Evolutionary conservation across 2,329 filamentous ascomycete species (phyloP), one percentile per base, ranked within the genome.

Genomic region (Lecanicillium sp.): DNA sequence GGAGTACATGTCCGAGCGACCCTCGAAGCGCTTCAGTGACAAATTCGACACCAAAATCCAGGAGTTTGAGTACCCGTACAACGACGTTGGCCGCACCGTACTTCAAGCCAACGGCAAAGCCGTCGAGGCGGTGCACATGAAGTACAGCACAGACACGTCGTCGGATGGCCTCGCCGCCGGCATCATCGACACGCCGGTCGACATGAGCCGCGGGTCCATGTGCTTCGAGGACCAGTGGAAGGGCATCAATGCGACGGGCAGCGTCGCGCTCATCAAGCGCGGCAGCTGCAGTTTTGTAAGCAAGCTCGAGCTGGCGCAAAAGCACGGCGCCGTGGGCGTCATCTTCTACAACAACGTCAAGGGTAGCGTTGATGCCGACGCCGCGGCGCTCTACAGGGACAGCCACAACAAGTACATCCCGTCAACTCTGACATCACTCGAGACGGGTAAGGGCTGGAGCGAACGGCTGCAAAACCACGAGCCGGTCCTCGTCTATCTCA

Each of bases 321-420:
- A 61, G 2, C 60, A 66, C 24, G 70, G 70, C 30, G 71, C 70
- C 2, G 11, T 67, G 5, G 70, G 62, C 30, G 67, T 75, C 1
- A 64, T 86, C 41, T 68, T 86, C 50, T 84, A 81, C 64, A 79
- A 86, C 70, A 81, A 84, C 52, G 68, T 64, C 2, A 64, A 72
- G 0, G 79, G 77, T 1, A 53, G 58, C 9, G n/a, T n/a, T n/a
- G n/a, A n/a, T n/a, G 44, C 67, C 3, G 61, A 71, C 2, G 64
- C 67, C 20, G 80, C 77, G 7, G 83, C 79, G 0, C 68, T 85
- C 2, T 71, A 74, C 15, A 67, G 66, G 1, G 63, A 64, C 54
- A 68, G 66, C 55, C 52, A 62, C 23, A 60, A 61, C 7, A 54
- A 58, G 15, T 56, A 69, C 4, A 59, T 65, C 9, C 65, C 69